Conservation (phyloP, 2,329 filamentous ascomycete genomes). For the Penicillium sp. region DNA sequence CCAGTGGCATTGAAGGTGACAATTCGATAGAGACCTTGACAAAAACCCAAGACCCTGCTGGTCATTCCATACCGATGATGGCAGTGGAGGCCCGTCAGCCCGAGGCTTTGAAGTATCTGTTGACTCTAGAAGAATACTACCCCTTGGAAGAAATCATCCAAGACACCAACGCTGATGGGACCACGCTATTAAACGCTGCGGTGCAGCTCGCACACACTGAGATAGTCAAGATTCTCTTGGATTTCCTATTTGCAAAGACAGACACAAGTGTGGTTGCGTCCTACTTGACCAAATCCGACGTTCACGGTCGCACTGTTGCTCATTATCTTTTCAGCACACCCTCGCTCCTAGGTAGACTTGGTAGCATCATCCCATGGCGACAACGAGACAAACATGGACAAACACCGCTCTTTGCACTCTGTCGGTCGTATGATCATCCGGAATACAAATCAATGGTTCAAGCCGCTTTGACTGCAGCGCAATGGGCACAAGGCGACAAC, state of each 20-base stretch:
- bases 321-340: conserved; percentile 96
- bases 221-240: conserved; percentile 71
- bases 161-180: conserved; percentile 85
- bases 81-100: conserved; percentile 70
- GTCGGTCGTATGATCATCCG: conserved; percentile 89
- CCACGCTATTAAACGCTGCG: conserved; percentile 83
- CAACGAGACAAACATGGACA: conserved; percentile 94
- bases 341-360: conserved; percentile 71
- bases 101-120: conserved; percentile 72
- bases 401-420: conserved; percentile 94
- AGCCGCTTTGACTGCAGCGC: conserved; percentile 71
- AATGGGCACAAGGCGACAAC: conserved; percentile 70
- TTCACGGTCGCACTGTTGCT: conserved; percentile 81
- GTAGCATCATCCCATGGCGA: conserved; percentile 77
- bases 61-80: conserved; percentile 88
- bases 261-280: conserved; percentile 56
- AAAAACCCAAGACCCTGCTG: conserved; percentile 59
- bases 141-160: conserved; percentile 67
- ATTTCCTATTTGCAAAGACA: conserved; percentile 62
- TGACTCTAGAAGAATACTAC: conserved; percentile 75
- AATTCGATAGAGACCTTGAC: conserved; percentile 69
- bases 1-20: conserved; percentile 76
- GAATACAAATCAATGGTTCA: conserved; percentile 87
- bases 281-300: conserved; percentile 76
- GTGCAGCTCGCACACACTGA: conserved; percentile 77